Conservation (phyloP, 768 basidiomycete species). For the Mrakia gelida region DNA sequence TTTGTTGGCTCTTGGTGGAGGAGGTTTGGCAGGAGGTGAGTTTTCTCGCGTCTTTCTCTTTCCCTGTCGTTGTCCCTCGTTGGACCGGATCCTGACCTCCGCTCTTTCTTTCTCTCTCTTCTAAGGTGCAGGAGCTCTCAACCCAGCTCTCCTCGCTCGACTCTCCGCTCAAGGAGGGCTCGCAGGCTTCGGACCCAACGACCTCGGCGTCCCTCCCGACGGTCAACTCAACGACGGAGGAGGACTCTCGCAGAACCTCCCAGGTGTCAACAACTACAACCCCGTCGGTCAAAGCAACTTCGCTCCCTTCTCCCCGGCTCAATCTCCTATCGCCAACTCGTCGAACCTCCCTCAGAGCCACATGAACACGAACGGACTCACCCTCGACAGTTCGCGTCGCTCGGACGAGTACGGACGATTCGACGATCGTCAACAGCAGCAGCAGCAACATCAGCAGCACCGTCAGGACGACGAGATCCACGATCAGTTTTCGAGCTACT, state of each 20-base stretch:
- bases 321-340: constrained; percentile 8
- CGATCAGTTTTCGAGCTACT: constrained; percentile 10
- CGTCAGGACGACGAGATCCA: neutral
- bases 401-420: constrained; percentile 11
- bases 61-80: neutral
- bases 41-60: neutral
- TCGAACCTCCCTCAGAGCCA: constrained; percentile 14
- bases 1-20: constrained; percentile 13
- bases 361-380: constrained; percentile 3
- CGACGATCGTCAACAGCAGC: constrained; percentile 8
- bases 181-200: neutral
- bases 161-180: neutral
- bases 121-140: constrained; percentile 7
- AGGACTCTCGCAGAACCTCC: neutral
- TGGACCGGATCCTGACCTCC: neutral
- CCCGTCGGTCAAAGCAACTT: constrained; percentile 22
- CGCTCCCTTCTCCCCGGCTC: constrained; percentile 23
- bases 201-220: neutral
- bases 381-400: neutral
- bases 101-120: neutral
- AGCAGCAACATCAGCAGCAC: neutral
- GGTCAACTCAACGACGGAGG: neutral
- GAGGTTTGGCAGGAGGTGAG: constrained; percentile 4
- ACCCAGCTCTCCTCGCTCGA: constrained; percentile 26
- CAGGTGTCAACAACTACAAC: neutral